A percentile compares a stretch with the other conserved stretches of the same genome.
phyloP scores from a whole-genome alignment of 306 rosid species.

The Casuarina equisetifolia region DNA sequence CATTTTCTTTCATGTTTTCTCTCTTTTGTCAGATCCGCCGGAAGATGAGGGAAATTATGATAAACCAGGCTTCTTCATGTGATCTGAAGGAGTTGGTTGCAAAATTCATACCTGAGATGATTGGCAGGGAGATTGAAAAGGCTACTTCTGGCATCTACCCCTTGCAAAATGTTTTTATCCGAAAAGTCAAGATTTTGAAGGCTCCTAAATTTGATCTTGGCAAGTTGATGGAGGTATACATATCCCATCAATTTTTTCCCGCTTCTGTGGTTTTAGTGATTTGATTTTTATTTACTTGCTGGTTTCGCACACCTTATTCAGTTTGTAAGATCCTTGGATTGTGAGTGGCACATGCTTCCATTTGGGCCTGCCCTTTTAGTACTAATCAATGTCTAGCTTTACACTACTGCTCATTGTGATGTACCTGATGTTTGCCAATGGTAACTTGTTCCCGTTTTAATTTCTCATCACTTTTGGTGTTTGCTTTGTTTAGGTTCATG shows the following conservation, averaged over 20 bases:
- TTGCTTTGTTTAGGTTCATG: conserved; percentile 63
- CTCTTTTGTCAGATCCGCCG: conserved; percentile 62
- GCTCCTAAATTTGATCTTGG: conserved; percentile 95
- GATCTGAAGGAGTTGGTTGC: conserved; percentile 85
- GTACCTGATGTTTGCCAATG: too few relatives aligned
- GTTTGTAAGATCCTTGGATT: too few relatives aligned
- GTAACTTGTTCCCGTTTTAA: too few relatives aligned
- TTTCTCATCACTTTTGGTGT: neutral
- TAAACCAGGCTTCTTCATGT: conserved; percentile 71
- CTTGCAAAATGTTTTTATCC: conserved; percentile 73
- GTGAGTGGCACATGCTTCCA: too few relatives aligned
- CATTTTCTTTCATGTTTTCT: neutral
- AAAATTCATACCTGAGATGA: conserved; percentile 82
- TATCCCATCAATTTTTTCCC: neutral
- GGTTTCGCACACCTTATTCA: too few relatives aligned
- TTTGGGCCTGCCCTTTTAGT: too few relatives aligned
- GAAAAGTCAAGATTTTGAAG: conserved; percentile 88
- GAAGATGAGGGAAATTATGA: conserved; percentile 90
- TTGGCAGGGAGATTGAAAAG: conserved; percentile 89
- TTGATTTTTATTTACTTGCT: neutral
- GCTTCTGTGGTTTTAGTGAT: neutral
- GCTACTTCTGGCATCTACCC: conserved; percentile 77
- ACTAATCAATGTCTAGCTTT: too few relatives aligned
- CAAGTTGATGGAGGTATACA: conserved; percentile 82
- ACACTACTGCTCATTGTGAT: too few relatives aligned